Base-by-base conservation (phyloP, 2,329 filamentous ascomycete species). In the Hortaea werneckii region DNA sequence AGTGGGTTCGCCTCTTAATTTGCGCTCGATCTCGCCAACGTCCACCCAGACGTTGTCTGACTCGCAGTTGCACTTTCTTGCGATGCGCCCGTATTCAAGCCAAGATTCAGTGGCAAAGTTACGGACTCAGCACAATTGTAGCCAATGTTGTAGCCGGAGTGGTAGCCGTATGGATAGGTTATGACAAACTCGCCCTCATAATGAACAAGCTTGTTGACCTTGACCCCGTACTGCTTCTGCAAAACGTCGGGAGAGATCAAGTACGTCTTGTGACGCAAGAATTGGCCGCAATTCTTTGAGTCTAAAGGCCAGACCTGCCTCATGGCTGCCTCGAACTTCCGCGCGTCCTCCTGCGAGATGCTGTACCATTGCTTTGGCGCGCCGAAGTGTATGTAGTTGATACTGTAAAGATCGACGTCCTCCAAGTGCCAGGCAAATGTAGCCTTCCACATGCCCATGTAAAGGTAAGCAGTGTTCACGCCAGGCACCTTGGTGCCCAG, bases 321-420 rank as follows among this genome's bases (percentile, higher is more conserved):
- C 92, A 98, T 98, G 37, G 87, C 90, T 34, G 82, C 80, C 66
- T 98, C 92, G 57, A 98, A 98, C 11, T 85, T 83, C 42, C 88
- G 80, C 10, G 90, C 88, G 63, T 98, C 92, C 54, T 86, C 85
- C 65, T 96, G 94, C 0, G 90, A 95, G 54, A 98, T 96, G 66
- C 89, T 95, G 69, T 98, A 98, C 92, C 92, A 98, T 65, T 98
- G 92, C 68, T 98, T 98, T 0, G 92, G 92, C 1, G 92, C 92
- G 45, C 92, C 92, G 64, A 98, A 98, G 62, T 98, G 92, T 49
- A 98, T 88, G 65, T 95, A 98, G 70, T 98, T 98, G 75, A 98
- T 98, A 65, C 89, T 96, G 79, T 98, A 98, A 4, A 98, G 78
- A 69, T 98, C 92, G 37, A 98, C 90, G 63, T 98, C 92, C 64